Evolutionary conservation across 495 filamentous ascomycete species (phyloP).

Genomic region (Letharia lupina): DNA sequence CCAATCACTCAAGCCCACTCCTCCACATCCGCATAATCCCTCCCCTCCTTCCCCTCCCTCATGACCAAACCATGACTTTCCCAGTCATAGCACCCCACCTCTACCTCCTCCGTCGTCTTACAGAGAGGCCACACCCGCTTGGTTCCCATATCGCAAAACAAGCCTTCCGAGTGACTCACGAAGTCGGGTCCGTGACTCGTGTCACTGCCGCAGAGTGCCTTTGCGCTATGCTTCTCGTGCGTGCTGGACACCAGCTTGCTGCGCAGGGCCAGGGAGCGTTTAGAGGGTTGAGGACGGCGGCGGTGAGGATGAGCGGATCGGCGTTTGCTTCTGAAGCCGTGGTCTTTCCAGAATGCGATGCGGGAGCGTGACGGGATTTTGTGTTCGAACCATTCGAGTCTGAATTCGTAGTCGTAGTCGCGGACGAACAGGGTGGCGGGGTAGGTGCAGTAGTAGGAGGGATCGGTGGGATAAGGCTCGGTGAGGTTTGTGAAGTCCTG

Average conservation of each 20-base stretch:
- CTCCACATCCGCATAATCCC: background rate
- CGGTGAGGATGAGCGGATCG: background rate
- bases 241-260: background rate
- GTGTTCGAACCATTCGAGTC: background rate
- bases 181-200: background rate
- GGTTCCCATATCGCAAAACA: background rate
- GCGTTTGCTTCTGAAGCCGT: background rate
- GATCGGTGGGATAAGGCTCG: background rate
- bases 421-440: background rate
- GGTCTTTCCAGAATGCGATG: background rate
- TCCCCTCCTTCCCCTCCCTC: background rate
- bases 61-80: background rate
- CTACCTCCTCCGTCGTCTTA: background rate
- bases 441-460: background rate
- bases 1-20: background rate
- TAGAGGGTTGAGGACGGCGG: background rate
- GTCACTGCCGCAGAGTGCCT: background rate
- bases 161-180: background rate
- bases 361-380: background rate
- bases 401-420: background rate
- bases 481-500: background rate
- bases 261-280: background rate
- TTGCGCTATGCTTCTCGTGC: background rate
- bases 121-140: background rate
- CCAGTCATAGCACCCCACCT: background rate